These are phyloP conservation scores for Phytophthora pisi DNA, from an alignment of 352 stramenopile genomes.

Conservation along the genomic window DNA sequence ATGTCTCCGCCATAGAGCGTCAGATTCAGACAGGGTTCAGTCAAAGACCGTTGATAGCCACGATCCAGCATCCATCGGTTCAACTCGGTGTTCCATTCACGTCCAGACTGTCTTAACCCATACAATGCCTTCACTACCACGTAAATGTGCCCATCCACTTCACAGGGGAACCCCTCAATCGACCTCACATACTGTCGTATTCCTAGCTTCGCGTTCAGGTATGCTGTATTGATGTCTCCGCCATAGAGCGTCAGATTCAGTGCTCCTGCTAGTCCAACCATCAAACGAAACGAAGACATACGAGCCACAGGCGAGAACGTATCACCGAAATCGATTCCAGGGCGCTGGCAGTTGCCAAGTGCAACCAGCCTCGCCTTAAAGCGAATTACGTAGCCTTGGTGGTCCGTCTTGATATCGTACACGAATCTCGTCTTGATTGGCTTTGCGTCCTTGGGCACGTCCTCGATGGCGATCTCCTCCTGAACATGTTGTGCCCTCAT, in stretches of 20 bases:
- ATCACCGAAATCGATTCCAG: constrained; percentile 7
- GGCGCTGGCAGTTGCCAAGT: constrained; percentile 3
- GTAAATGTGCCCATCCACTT: neutral
- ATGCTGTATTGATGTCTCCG: too few species aligned
- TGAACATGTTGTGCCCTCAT: neutral
- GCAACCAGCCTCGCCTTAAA: constrained; percentile 15
- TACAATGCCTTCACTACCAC: constrained; percentile 4
- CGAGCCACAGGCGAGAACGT: constrained; percentile 11
- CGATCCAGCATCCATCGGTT: constrained; percentile 10
- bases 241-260: too few species aligned
- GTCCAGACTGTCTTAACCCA: constrained; percentile 7
- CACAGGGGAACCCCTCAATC: too few species aligned
- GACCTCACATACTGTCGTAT: too few species aligned
- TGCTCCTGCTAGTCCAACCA: constrained; percentile 3
- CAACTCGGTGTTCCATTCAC: constrained; percentile 19
- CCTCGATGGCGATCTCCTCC: too few species aligned
- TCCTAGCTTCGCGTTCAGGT: too few species aligned
- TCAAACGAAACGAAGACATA: constrained; percentile 12
- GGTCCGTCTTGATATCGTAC: constrained; percentile 2
- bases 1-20: too few species aligned
- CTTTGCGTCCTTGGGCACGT: too few species aligned
- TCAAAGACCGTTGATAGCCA: too few species aligned
- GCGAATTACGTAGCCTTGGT: constrained; percentile 7
- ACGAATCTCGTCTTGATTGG: too few species aligned
- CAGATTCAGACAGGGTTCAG: too few species aligned